Conservation (phyloP, 164 flowering plant genomes). For the Nelumbo lutea region DNA sequence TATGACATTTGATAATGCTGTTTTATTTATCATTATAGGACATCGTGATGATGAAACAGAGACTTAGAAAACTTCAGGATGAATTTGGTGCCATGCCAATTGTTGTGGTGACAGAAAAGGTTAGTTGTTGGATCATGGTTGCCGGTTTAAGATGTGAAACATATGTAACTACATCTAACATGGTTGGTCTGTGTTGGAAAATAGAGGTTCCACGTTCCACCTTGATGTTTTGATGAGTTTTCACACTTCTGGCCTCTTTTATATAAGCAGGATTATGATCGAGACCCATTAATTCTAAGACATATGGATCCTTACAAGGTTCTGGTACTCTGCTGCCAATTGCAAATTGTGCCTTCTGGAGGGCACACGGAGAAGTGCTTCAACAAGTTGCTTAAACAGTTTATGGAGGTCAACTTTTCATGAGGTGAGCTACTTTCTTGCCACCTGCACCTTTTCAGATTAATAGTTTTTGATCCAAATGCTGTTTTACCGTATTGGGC, state of each 20-base stretch:
- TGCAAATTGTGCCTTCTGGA: slow-evolving; percentile 39
- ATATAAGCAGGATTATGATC: slow-evolving; percentile 68
- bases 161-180: not conserved
- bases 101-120: slow-evolving; percentile 82
- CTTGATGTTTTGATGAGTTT: not conserved
- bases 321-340: slow-evolving; percentile 53
- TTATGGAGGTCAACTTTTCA: slow-evolving; percentile 13
- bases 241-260: no score
- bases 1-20: not conserved
- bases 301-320: slow-evolving; percentile 44
- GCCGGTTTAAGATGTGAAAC: not conserved
- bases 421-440: slow-evolving; percentile 2
- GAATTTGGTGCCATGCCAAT: slow-evolving; percentile 47
- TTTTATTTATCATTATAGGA: slow-evolving; percentile 39
- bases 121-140: slow-evolving; percentile 14
- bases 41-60: slow-evolving; percentile 37
- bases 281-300: slow-evolving; percentile 49
- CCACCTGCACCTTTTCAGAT: not conserved
- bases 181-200: not conserved
- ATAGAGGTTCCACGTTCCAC: not conserved
- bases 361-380: slow-evolving; percentile 42
- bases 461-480: not conserved
- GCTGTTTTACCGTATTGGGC: no score
- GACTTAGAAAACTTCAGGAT: slow-evolving; percentile 36
- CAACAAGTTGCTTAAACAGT: slow-evolving; percentile 35